Base-by-base conservation (phyloP, 208 protist genomes). In the Perkinsela sp. region DNA sequence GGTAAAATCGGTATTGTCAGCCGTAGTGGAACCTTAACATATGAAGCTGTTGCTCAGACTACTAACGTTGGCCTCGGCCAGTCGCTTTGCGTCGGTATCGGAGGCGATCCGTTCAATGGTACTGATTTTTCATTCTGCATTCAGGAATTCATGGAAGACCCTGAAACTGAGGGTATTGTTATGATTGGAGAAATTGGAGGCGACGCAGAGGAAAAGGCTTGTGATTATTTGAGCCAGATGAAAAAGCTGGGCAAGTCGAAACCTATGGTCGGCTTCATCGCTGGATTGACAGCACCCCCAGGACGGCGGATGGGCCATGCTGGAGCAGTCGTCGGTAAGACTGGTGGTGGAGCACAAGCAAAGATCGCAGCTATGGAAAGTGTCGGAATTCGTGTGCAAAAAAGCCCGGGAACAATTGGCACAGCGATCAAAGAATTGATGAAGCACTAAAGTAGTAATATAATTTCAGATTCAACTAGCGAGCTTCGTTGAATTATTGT, bases 51-150 rank as follows among this genome's bases (percentile, higher is more conserved):
- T 40, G 87, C 85, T 28, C 94, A 97, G 78, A 99, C 96, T n/a
- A 96, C 95, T 30, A 79, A 76, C 0, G 88, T 83, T 13, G 89
- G 89, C 66, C 85, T 97, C 13, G 94, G 95, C 70, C 95, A 98
- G 82, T 91, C 92, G 28, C 85, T 90, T 16, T 96, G 91, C 75
- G 83, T 98, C 32, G 95, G 95, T 72, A 98, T 98, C 79, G 95
- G 95, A 76, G 95, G 95, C 76, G 96, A 99, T 76, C 96, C 96
- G 67, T 98, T 98, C 87, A 98, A 98, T 79, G 96, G 96, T 29
- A 98, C 95, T 67, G 96, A 97, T 85, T 98, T 98, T 87, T 88
- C 97, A 70, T 95, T 98, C 79, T 93, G 87, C 74, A 82, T 98
- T 48, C 86, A 96, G 72, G 72, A 93, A 29, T 98, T 97, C 79